Conservation (phyloP, 768 basidiomycete species). For the Phlebiopsis gigantea region DNA sequence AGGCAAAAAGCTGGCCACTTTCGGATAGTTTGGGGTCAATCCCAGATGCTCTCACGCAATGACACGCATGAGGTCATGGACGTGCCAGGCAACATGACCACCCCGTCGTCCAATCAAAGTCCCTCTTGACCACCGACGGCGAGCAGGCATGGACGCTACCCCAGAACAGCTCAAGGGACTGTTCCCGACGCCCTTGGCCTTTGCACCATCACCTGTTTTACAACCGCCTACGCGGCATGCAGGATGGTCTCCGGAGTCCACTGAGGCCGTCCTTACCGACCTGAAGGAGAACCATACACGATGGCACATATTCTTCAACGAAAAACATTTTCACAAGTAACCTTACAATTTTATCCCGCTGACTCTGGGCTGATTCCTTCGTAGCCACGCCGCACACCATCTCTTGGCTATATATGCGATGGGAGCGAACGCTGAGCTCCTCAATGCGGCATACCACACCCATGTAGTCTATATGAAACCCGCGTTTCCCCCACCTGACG, state of each 20-base stretch:
- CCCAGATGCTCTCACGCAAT: too few species aligned
- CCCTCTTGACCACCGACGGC: neutral
- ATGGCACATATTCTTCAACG: slow-evolving; percentile 46
- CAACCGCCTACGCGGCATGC: slow-evolving; percentile 16
- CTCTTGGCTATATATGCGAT: slow-evolving; percentile 56
- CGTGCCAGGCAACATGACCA: neutral
- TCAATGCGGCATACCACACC: slow-evolving; percentile 37
- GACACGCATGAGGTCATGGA: neutral
- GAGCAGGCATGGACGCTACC: slow-evolving; percentile 9
- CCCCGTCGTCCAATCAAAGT: neutral
- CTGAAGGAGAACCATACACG: slow-evolving; percentile 45
- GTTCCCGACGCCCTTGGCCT: slow-evolving; percentile 10
- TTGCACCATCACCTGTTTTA: neutral
- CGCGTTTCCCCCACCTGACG: slow-evolving; percentile 37
- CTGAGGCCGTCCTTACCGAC: slow-evolving; percentile 22
- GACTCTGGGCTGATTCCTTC: neutral
- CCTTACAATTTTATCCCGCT: slow-evolving; percentile 12
- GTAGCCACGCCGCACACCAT: slow-evolving; percentile 53
- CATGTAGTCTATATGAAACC: slow-evolving; percentile 35
- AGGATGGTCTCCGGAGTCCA: slow-evolving; percentile 26
- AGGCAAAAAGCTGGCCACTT: too few species aligned
- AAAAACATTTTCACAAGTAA: slow-evolving; percentile 48
- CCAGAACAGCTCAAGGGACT: slow-evolving; percentile 6
- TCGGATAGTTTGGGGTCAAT: neutral
- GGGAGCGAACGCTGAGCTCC: slow-evolving; percentile 43